These are phyloP conservation scores for Chlamydomonas reinhardtii DNA, from an alignment of 163 green algal genomes.

Conservation along the genomic window DNA sequence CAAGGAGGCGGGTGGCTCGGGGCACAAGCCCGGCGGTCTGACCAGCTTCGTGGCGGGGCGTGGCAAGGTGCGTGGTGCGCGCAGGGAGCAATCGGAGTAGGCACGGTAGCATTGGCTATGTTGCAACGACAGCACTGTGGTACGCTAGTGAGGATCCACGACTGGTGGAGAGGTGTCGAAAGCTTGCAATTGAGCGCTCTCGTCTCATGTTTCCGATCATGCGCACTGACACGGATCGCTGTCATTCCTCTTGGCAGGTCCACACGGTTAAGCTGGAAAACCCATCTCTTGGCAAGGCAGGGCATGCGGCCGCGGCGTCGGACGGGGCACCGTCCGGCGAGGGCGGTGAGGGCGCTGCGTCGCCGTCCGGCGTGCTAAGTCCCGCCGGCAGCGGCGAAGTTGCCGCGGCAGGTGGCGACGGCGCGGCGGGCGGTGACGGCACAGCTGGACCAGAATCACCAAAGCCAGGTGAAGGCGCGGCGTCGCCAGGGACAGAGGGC, in stretches of 20 bases:
- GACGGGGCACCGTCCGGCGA: neutral
- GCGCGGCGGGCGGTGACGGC: neutral
- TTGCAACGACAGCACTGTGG: no score
- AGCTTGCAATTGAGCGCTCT: no score
- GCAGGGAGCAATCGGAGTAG: no score
- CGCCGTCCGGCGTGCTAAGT: neutral
- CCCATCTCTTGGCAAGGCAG: no score
- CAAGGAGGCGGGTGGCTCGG: no score
- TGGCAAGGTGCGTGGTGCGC: neutral
- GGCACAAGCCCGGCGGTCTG: neutral
- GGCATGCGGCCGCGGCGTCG: neutral
- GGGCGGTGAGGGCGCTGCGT: neutral
- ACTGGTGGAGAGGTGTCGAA: no score
- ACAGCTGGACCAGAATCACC: neutral
- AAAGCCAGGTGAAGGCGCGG: neutral
- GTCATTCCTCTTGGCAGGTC: neutral
- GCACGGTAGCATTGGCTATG: no score
- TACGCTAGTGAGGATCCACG: no score
- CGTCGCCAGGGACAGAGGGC: neutral
- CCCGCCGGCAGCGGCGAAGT: neutral
- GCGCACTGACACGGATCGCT: no score
- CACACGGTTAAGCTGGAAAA: constrained; percentile 35
- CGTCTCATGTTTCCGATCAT: no score
- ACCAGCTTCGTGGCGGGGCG: neutral
- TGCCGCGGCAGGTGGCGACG: neutral